Percentiles rank a stretch among this genome's conserved stretches.
Evolutionary conservation across 768 basidiomycete species (phyloP).

Genomic region (Mrakia gelida): DNA sequence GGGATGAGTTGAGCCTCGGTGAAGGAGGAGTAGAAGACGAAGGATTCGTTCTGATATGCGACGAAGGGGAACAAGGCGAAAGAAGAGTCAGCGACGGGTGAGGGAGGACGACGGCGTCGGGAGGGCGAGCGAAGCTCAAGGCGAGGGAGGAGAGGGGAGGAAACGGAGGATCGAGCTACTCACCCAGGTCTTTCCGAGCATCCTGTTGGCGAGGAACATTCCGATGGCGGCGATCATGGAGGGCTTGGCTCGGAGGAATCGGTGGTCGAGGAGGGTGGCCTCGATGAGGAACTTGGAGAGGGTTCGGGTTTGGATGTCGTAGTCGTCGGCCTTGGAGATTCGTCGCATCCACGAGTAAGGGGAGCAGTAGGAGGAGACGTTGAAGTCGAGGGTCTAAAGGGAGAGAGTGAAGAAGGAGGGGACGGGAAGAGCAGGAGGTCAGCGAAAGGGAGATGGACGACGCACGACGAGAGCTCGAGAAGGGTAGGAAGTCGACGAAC

Average conservation of each 20-base stretch:
- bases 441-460: background rate
- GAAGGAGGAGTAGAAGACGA: constrained; percentile 87
- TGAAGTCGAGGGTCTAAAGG: constrained; percentile 74
- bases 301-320: constrained; percentile 95
- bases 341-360: constrained; percentile 99
- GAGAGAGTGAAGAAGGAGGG: background rate
- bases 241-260: constrained; percentile 89
- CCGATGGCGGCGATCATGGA: constrained; percentile 90
- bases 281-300: constrained; percentile 97
- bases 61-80: constrained; percentile 15
- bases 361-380: constrained; percentile 94
- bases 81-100: background rate
- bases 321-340: constrained; percentile 98
- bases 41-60: constrained; percentile 66
- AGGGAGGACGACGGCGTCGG: background rate
- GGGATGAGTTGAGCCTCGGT: constrained; percentile 80
- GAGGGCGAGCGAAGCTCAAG: constrained; percentile 5
- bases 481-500: constrained; percentile 32
- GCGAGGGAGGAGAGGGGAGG: too few relatives aligned
- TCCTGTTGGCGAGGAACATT: constrained; percentile 91
- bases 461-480: background rate
- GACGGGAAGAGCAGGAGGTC: background rate
- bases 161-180: constrained; percentile 45
- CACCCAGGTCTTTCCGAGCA: constrained; percentile 96
- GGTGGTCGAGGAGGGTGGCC: constrained; percentile 85